Percentiles rank a stretch among this genome's conserved stretches.
phyloP scores from a whole-genome alignment of 108 stramenopile species.

The Nannochloropsis salina region DNA sequence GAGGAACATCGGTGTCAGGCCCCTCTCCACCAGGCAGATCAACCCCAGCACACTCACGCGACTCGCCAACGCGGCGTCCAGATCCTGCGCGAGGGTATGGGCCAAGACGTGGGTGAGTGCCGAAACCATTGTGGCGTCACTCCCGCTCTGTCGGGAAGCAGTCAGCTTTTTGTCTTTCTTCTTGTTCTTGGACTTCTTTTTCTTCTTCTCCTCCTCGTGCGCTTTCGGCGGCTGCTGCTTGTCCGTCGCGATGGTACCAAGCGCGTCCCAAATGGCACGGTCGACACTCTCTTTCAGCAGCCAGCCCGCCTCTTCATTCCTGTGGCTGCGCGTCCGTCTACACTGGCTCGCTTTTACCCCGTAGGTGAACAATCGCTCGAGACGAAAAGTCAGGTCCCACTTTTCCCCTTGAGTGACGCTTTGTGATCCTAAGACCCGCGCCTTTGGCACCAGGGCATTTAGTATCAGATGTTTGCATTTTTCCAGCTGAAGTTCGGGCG shows the following conservation, averaged over 20 bases:
- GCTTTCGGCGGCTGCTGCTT: neutral
- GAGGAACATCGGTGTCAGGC: neutral
- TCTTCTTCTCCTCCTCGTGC: slow-evolving; percentile 6
- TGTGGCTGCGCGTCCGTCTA: neutral
- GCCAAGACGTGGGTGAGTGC: neutral
- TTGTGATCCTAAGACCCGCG: neutral
- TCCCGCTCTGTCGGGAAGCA: neutral
- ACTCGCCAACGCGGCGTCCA: neutral
- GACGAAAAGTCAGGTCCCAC: neutral
- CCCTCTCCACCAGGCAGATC: slow-evolving; percentile 8
- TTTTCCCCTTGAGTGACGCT: neutral
- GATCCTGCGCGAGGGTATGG: neutral
- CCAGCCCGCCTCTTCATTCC: neutral
- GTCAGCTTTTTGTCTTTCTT: neutral
- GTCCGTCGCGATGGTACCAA: neutral
- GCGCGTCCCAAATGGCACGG: too few relatives aligned
- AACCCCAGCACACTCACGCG: neutral
- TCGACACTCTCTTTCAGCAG: neutral
- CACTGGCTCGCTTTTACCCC: neutral
- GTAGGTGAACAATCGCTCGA: neutral
- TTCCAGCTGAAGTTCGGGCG: neutral
- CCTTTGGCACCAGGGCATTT: neutral
- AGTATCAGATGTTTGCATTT: neutral
- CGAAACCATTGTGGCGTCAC: neutral
- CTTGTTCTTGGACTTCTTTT: slow-evolving; percentile 2